Conservation (phyloP, 208 protist genomes). For the Histomonas meleagridis region DNA sequence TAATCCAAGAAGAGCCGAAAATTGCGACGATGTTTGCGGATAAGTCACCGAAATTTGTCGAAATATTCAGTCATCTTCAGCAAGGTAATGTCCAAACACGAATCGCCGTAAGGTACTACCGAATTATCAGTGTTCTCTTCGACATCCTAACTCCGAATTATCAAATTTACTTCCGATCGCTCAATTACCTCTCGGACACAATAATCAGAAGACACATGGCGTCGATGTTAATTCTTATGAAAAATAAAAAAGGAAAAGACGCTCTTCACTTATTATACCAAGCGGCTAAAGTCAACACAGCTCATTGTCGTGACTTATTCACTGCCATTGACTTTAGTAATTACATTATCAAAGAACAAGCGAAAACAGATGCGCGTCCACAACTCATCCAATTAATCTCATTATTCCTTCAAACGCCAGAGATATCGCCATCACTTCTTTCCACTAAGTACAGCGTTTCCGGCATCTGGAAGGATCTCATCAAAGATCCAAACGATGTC, state of each 20-base stretch:
- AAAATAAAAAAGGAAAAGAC: neutral
- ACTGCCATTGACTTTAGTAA: neutral
- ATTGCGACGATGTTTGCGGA: neutral
- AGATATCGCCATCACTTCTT: neutral
- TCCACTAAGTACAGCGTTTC: neutral
- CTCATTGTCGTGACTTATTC: constrained; percentile 28
- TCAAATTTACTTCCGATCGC: neutral
- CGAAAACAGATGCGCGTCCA: neutral
- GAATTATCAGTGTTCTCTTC: neutral
- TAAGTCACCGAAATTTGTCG: constrained; percentile 31
- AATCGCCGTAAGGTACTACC: neutral
- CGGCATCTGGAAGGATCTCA: neutral
- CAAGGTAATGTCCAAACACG: neutral
- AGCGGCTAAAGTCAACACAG: neutral
- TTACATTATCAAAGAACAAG: neutral
- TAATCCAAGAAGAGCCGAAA: neutral
- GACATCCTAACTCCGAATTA: neutral
- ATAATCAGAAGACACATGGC: neutral
- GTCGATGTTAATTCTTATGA: neutral
- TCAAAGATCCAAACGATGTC: neutral
- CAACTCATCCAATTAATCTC: neutral
- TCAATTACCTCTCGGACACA: neutral
- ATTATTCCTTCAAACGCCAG: neutral
- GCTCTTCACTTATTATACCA: neutral
- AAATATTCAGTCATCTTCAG: constrained; percentile 9